Evolutionary conservation across 1,139 yeast genomes (phyloP).

Genomic region (Suhomyces guaymorum): DNA sequence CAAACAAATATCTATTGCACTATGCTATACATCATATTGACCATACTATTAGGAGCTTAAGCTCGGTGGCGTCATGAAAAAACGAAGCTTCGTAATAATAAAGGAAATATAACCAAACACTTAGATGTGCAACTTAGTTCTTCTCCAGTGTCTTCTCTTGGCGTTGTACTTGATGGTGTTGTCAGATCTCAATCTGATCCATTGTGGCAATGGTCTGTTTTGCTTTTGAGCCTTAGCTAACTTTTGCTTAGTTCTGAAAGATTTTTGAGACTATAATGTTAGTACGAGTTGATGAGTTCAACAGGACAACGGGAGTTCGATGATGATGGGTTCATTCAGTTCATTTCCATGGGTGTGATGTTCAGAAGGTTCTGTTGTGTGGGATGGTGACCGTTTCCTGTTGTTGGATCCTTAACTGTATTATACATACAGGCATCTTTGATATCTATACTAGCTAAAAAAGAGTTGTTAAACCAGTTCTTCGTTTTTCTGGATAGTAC

Average conservation of each 20-base stretch:
- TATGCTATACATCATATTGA: conserved; percentile 13
- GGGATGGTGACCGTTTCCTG: too few species aligned
- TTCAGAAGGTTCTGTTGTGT: too few species aligned
- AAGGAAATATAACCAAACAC: conserved; percentile 20
- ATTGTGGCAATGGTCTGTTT: conserved; percentile 99
- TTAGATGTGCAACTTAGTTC: conserved; percentile 98
- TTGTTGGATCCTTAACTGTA: conserved; percentile 2
- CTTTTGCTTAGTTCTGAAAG: conserved; percentile 98
- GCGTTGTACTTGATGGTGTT: conserved; percentile 99
- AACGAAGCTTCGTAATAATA: conserved; percentile 13
- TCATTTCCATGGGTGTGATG: neutral
- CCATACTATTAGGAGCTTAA: conserved; percentile 10
- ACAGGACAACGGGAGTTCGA: too few species aligned
- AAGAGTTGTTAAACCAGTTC: conserved; percentile 9
- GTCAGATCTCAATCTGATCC: conserved; percentile 98
- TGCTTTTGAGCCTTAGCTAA: conserved; percentile 99
- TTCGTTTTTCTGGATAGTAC: neutral
- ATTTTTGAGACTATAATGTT: conserved; percentile 81
- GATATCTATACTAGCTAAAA: conserved; percentile 16
- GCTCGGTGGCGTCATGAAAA: conserved; percentile 11
- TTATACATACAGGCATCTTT: conserved; percentile 33
- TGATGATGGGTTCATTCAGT: neutral
- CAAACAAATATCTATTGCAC: conserved; percentile 14
- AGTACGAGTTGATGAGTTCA: conserved; percentile 21
- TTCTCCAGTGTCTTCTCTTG: conserved; percentile 99